A percentile compares a stretch with the other conserved stretches of the same genome.
Conservation (phyloP, 345 rosid species). For the Pseudoturritis turrita region DNA sequence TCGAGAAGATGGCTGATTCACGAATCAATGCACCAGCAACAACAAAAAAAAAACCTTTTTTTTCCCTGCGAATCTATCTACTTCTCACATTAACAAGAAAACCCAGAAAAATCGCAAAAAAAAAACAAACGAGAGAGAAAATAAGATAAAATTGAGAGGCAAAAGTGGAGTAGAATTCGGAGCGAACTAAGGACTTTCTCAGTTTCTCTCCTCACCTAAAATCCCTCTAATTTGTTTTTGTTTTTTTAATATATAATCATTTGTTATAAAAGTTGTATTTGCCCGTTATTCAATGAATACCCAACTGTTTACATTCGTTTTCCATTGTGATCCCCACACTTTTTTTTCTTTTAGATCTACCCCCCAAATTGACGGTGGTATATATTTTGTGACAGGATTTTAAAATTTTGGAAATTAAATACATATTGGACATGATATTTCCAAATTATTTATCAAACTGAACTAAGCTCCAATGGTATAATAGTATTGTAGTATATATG, state of each 20-base stretch:
- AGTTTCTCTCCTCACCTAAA: constrained; percentile 19
- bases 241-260: no score
- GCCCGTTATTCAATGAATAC: background rate
- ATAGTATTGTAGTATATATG: background rate
- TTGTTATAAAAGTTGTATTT: constrained; percentile 1
- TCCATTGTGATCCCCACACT: constrained; percentile 9
- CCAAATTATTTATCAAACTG: background rate
- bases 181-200: constrained; percentile 22
- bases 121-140: background rate
- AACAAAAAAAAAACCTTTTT: background rate
- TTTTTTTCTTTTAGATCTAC: background rate
- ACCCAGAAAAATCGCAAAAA: constrained; percentile 3
- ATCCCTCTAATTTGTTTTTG: background rate
- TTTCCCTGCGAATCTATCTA: constrained; percentile 19
- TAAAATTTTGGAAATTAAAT: background rate
- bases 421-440: background rate
- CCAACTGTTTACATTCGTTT: constrained; percentile 23
- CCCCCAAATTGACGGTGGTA: constrained; percentile 11
- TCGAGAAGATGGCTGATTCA: constrained; percentile 28
- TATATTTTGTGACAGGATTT: background rate
- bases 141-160: background rate
- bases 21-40: constrained; percentile 23
- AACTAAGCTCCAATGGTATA: background rate
- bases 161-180: constrained; percentile 25
- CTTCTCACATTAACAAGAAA: constrained; percentile 17